phyloP scores from a whole-genome alignment of 768 basidiomycete species.

The Termitomyces sp. region DNA sequence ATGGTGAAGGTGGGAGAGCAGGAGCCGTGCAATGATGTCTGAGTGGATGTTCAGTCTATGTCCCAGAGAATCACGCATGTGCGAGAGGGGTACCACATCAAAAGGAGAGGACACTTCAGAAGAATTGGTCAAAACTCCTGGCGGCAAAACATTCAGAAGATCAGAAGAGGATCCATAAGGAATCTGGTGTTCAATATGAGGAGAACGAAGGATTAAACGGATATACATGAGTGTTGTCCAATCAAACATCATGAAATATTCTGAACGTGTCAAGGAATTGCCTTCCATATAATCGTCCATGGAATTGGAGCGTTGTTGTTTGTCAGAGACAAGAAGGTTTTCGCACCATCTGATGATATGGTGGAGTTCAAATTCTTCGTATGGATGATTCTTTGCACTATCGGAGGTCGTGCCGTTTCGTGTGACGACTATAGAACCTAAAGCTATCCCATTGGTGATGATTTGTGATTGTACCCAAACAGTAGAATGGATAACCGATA shows the following conservation, averaged over 20 bases:
- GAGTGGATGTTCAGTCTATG: slow-evolving; percentile 55
- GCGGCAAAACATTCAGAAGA: slow-evolving; percentile 42
- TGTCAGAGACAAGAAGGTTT: slow-evolving; percentile 40
- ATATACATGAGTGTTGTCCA: slow-evolving; percentile 66
- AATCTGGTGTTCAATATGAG: slow-evolving; percentile 23
- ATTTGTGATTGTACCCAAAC: slow-evolving; percentile 69
- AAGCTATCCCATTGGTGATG: slow-evolving; percentile 59
- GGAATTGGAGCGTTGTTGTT: slow-evolving; percentile 38
- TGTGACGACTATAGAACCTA: slow-evolving; percentile 60
- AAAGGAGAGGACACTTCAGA: slow-evolving; percentile 39
- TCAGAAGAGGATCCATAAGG: slow-evolving; percentile 31
- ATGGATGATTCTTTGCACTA: slow-evolving; percentile 24
- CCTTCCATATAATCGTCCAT: slow-evolving; percentile 54
- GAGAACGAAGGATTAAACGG: slow-evolving; percentile 51
- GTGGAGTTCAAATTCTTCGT: slow-evolving; percentile 64
- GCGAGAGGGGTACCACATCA: slow-evolving; percentile 54
- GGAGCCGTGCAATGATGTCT: slow-evolving; percentile 45
- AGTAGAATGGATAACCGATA: slow-evolving; percentile 55
- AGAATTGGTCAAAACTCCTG: slow-evolving; percentile 18
- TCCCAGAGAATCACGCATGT: slow-evolving; percentile 58
- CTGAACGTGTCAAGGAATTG: slow-evolving; percentile 35
- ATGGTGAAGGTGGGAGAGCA: slow-evolving; percentile 59
- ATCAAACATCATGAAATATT: slow-evolving; percentile 58
- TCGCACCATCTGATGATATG: slow-evolving; percentile 47
- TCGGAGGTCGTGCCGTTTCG: slow-evolving; percentile 27